These are phyloP conservation scores for Pythium coloratum DNA, from an alignment of 352 stramenopile species.

Conservation along the genomic window DNA sequence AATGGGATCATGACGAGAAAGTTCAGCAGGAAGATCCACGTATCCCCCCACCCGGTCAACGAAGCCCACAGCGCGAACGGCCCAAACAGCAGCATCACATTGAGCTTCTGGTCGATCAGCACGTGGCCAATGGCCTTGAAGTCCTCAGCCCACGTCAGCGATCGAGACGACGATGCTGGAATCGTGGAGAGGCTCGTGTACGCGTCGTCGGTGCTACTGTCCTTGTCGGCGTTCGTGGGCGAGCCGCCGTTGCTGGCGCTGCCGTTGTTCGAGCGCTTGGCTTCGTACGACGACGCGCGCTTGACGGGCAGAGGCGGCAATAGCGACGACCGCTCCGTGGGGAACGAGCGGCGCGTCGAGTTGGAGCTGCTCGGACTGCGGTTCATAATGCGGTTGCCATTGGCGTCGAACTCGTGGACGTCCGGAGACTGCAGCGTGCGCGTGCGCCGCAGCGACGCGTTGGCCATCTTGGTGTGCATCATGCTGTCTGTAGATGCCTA, in stretches of 20 bases:
- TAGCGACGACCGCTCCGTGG: conserved; percentile 40
- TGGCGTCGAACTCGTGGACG: neutral
- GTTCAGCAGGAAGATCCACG: conserved; percentile 93
- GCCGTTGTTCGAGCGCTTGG: conserved; percentile 4
- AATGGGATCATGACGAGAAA: conserved; percentile 97
- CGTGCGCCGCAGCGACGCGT: conserved; percentile 57
- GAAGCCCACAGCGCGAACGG: conserved; percentile 73
- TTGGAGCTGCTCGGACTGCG: neutral
- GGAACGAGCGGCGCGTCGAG: conserved; percentile 27
- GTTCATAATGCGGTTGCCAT: conserved; percentile 10
- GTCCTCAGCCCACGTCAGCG: conserved; percentile 35
- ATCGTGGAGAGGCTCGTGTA: conserved; percentile 6
- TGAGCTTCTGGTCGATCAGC: conserved; percentile 57
- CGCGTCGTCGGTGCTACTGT: neutral
- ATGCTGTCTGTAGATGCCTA: neutral
- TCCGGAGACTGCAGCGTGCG: conserved; percentile 37
- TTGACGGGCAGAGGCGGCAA: conserved; percentile 29
- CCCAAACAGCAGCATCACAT: conserved; percentile 58
- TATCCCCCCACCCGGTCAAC: conserved; percentile 61
- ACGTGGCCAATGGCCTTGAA: conserved; percentile 43
- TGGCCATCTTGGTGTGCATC: conserved; percentile 69
- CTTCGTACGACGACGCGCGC: conserved; percentile 22
- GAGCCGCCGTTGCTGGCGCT: neutral
- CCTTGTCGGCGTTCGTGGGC: neutral
- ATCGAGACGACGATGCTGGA: neutral